Conservation (phyloP, 2,329 filamentous ascomycete species). For the Aureobasidium sp. region DNA sequence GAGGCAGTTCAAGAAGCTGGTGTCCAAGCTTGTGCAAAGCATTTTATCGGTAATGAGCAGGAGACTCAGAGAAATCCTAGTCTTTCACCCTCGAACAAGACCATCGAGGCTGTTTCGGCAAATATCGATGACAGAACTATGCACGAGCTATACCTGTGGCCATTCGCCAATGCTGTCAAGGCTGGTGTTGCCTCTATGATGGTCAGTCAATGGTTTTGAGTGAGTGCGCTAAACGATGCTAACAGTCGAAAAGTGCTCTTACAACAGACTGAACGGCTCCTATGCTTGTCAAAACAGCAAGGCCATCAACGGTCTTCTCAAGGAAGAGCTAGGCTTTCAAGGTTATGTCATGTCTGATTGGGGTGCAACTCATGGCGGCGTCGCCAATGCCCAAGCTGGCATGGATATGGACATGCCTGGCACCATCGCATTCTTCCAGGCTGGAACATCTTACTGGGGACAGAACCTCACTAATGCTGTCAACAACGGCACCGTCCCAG, state of each 20-base stretch:
- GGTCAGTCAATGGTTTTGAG: constrained; percentile 1
- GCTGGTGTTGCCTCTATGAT: constrained; percentile 24
- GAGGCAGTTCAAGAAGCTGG: constrained; percentile 48
- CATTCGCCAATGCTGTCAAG: constrained; percentile 45
- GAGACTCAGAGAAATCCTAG: constrained; percentile 14
- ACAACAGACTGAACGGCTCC: constrained; percentile 52
- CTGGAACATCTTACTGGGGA: constrained; percentile 13
- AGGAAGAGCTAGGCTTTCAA: constrained; percentile 60
- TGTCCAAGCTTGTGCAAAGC: constrained; percentile 44
- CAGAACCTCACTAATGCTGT: constrained; percentile 43
- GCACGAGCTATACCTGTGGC: constrained; percentile 26
- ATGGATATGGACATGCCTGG: constrained; percentile 45
- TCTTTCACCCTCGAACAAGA: constrained; percentile 11
- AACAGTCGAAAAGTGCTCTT: constrained; percentile 20
- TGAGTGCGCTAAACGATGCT: background rate
- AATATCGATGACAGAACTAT: constrained; percentile 26
- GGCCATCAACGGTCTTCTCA: constrained; percentile 58
- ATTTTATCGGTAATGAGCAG: constrained; percentile 15
- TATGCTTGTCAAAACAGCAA: constrained; percentile 53
- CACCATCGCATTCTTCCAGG: constrained; percentile 13
- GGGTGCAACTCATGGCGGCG: constrained; percentile 45
- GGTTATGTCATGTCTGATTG: constrained; percentile 49
- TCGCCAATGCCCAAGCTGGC: constrained; percentile 49
- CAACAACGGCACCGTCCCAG: constrained; percentile 38
- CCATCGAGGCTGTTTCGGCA: constrained; percentile 22